Percentiles rank a stretch among this genome's conserved stretches.
These are phyloP conservation scores for Botrytis fragariae DNA, from an alignment of 2,329 filamentous ascomycete genomes.

Conservation along the genomic window DNA sequence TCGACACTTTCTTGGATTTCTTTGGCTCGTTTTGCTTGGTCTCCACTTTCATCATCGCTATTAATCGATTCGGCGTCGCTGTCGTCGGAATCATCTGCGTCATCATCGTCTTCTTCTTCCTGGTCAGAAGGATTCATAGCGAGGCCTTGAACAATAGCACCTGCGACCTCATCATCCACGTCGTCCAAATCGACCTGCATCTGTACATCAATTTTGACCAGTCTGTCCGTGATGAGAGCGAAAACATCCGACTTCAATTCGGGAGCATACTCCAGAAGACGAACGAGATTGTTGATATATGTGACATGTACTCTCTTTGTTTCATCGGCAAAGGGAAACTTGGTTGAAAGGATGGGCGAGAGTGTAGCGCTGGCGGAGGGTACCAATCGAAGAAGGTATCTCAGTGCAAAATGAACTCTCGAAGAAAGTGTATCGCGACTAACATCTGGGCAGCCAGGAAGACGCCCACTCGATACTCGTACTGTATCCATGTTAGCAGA, in stretches of 20 bases:
- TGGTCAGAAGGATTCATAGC: constrained; percentile 42
- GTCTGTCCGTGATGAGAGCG: constrained; percentile 76
- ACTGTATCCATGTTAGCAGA: constrained; percentile 43
- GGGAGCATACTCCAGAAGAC: constrained; percentile 72
- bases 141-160: constrained; percentile 63
- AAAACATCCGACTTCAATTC: constrained; percentile 78
- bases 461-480: constrained; percentile 40
- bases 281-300: constrained; percentile 84
- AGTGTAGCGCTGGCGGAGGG: constrained; percentile 74
- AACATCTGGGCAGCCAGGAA: constrained; percentile 54
- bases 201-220: constrained; percentile 93
- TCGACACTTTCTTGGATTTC: constrained; percentile 77
- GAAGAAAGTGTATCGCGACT: constrained; percentile 61
- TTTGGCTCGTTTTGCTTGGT: constrained; percentile 62
- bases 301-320: constrained; percentile 75
- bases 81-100: constrained; percentile 49
- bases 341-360: constrained; percentile 61
- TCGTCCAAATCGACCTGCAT: constrained; percentile 94
- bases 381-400: constrained; percentile 74
- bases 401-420: constrained; percentile 72
- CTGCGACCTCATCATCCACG: constrained; percentile 81
- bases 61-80: constrained; percentile 70
- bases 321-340: constrained; percentile 76
- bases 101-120: constrained; percentile 54
- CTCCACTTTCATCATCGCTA: constrained; percentile 67